Conservation (phyloP, 768 basidiomycete genomes). For the Xerocomellus dryophilus region DNA sequence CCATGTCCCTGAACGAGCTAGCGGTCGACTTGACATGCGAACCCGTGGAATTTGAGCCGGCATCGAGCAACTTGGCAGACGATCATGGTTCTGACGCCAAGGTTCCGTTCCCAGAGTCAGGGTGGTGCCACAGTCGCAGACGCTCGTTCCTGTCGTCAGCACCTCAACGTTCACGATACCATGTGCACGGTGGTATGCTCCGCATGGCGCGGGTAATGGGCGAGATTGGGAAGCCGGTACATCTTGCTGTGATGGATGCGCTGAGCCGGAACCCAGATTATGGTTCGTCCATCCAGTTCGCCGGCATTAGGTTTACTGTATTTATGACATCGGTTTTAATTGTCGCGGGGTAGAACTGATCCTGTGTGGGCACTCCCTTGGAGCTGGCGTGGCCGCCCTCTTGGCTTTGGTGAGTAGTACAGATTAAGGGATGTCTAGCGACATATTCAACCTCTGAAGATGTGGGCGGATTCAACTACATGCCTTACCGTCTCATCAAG, state of each 20-base stretch:
- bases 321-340: conserved; percentile 3
- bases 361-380: conserved; percentile 80
- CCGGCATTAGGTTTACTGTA: background rate
- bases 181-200: conserved; percentile 80
- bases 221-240: conserved; percentile 69
- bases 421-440: background rate
- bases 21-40: conserved; percentile 85
- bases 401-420: conserved; percentile 58
- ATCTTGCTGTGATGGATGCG: conserved; percentile 69
- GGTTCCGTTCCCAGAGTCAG: conserved; percentile 36
- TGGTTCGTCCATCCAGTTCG: conserved; percentile 44
- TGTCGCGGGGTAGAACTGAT: conserved; percentile 51
- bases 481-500: conserved; percentile 67
- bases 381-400: conserved; percentile 76
- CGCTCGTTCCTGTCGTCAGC: conserved; percentile 22
- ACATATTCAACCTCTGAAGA: conserved; percentile 39
- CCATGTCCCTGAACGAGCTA: conserved; percentile 84
- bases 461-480: conserved; percentile 82
- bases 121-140: conserved; percentile 23
- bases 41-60: conserved; percentile 61
- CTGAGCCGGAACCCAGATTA: conserved; percentile 67
- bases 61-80: conserved; percentile 33
- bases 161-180: conserved; percentile 38
- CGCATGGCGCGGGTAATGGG: conserved; percentile 81
- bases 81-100: conserved; percentile 31